These are phyloP conservation scores for Xylaria polymorpha DNA, from an alignment of 2,329 filamentous ascomycete genomes.

Conservation along the genomic window DNA sequence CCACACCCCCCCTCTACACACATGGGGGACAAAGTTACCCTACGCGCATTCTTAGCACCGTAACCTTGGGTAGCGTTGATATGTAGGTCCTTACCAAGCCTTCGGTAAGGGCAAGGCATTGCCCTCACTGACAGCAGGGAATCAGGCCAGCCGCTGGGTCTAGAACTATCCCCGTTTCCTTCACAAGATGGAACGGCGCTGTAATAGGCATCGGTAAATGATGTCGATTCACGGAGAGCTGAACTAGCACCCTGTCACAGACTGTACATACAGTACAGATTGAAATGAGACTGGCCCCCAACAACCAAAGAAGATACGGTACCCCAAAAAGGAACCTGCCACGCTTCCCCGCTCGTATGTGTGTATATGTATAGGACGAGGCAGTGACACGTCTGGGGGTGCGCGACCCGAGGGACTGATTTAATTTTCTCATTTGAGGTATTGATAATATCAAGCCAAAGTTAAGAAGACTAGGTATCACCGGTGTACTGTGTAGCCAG, in stretches of 20 bases:
- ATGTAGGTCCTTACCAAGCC: constrained; percentile 40
- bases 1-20: background rate
- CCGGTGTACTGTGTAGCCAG: background rate
- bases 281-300: constrained; percentile 34
- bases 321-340: constrained; percentile 17
- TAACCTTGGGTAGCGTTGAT: constrained; percentile 31
- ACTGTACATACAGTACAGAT: background rate
- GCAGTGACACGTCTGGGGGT: constrained; percentile 4
- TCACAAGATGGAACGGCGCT: background rate
- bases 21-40: constrained; percentile 5
- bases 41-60: constrained; percentile 23
- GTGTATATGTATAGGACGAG: constrained; percentile 22
- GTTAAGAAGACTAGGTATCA: background rate
- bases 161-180: background rate
- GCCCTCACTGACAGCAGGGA: constrained; percentile 5
- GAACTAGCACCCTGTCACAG: background rate
- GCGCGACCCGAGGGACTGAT: constrained; percentile 9
- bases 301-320: background rate
- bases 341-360: constrained; percentile 32
- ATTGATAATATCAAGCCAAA: constrained; percentile 4
- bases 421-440: constrained; percentile 1
- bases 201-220: constrained; percentile 27
- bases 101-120: constrained; percentile 32
- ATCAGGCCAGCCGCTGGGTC: constrained; percentile 12
- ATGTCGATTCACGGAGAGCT: constrained; percentile 22